Conservation (phyloP, 2,329 filamentous ascomycete genomes). For the Aspergillus sp. region DNA sequence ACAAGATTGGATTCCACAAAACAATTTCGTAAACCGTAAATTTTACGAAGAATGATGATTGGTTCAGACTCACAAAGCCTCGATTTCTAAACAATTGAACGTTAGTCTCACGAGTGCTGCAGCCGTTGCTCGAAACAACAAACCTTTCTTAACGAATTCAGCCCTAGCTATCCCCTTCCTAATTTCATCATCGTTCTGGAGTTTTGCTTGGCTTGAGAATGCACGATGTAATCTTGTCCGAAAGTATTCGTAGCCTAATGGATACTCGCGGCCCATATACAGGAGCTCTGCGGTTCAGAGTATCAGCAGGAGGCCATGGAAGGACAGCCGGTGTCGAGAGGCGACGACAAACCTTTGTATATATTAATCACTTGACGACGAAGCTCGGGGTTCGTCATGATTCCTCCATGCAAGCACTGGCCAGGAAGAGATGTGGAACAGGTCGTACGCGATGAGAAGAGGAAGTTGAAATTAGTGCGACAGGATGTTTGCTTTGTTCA, state of each 20-base stretch:
- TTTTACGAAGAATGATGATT: not conserved
- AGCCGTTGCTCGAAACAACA: conserved; percentile 5
- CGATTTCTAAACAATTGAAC: conserved; percentile 66
- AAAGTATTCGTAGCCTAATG: conserved; percentile 80
- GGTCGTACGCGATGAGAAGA: not conserved
- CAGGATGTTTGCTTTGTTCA: conserved; percentile 4
- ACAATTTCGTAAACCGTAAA: not conserved
- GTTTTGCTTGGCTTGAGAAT: conserved; percentile 71
- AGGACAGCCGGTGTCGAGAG: not conserved
- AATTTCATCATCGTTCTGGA: conserved; percentile 75
- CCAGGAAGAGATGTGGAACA: not conserved
- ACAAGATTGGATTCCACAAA: conserved; percentile 6
- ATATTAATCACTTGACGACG: conserved; percentile 77
- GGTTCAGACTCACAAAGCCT: conserved; percentile 71
- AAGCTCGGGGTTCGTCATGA: conserved; percentile 56
- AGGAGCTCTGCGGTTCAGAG: conserved; percentile 65
- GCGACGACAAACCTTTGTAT: conserved; percentile 71
- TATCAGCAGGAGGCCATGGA: not conserved
- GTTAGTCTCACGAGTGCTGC: not conserved
- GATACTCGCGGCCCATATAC: conserved; percentile 81
- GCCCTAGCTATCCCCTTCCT: conserved; percentile 72
- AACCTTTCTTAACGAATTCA: conserved; percentile 89
- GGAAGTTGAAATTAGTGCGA: not conserved
- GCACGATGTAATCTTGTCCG: conserved; percentile 77
- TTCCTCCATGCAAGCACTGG: conserved; percentile 1